phyloP scores from a whole-genome alignment of 169 alveolate species.

The Neospora caninum region DNA sequence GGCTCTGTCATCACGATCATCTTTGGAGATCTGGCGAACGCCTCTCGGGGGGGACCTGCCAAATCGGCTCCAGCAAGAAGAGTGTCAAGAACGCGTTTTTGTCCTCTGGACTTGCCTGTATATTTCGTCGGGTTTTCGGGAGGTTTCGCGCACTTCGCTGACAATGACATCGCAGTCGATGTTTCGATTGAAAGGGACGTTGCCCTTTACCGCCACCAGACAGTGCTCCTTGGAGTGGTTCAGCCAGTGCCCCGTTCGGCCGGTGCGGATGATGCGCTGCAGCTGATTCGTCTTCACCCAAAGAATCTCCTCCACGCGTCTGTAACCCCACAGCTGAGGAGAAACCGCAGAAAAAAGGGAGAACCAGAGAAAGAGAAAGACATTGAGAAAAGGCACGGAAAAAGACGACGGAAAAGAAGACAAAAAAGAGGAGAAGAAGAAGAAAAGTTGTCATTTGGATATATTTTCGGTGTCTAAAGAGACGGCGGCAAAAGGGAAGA shows the following conservation, averaged over 20 bases:
- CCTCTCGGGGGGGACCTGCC: too few species aligned
- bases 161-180: constrained; percentile 94
- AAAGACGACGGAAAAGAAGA: neutral
- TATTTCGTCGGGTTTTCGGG: constrained; percentile 96
- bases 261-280: constrained; percentile 94
- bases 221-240: constrained; percentile 92
- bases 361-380: neutral
- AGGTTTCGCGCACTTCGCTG: constrained; percentile 95
- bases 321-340: constrained; percentile 93
- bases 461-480: too few species aligned
- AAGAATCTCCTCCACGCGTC: constrained; percentile 93
- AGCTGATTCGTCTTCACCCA: constrained; percentile 96
- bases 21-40: too few species aligned
- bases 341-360: neutral
- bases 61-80: too few species aligned
- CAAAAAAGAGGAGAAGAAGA: neutral
- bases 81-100: too few species aligned
- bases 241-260: constrained; percentile 97
- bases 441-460: neutral
- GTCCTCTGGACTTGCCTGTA: constrained; percentile 74
- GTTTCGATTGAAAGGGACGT: constrained; percentile 86
- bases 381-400: neutral
- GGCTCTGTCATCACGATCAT: too few species aligned
- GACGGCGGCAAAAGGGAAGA: too few species aligned
- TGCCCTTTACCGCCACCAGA: constrained; percentile 75